Evolutionary conservation across 176 grass and related monocot species (phyloP), one percentile per base, ranked within the genome.

Genomic region (Rhynchospora tenuis): DNA sequence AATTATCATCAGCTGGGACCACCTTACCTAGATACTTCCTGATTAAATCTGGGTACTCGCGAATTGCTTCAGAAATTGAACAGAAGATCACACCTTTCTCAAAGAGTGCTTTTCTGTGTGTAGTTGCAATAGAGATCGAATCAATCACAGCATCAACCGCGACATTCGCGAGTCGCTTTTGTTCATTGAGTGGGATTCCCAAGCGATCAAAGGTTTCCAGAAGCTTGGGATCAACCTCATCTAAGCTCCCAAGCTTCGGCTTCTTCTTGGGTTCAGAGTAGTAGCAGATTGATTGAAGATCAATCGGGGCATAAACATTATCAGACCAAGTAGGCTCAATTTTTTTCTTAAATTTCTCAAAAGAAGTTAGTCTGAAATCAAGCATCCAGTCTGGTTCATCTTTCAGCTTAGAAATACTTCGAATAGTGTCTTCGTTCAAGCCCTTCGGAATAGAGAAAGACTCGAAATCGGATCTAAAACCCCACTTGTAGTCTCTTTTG

Each of bases 351-450:
- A 98, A 98, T 11, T 80, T 85, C 27, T 91, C 89, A 85, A 91
- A 93, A 56, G 96, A 89, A 56, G 86, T 78, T 58, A 99, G 93
- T 83, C 96, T 89, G 77, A 90, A 92, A 51, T 95, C 86, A 20
- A 99, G 91, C 96, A 99, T 99, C 96, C 96, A 98, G 1, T 89
- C 82, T 12, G 96, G 96, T 84, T 99, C 96, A n/a, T 87, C 86
- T 86, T 99, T 99, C 70, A 91, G 85, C 78, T 85, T 86, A 57
- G 96, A 99, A 87, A 99, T 95, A 78, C 87, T 73, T 74, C 91
- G 88, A 23, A 99, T 38, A 61, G 96, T 95, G n/a, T 83, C 85
- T 81, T 99, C 96, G 3, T 89, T 88, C 46, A 99, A 86, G 14
- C 96, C 96, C 88, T 98, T 98, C 45, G 91, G 91, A 86, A 95